Evolutionary conservation across 768 basidiomycete genomes (phyloP).

Genomic region (Clitopilus passeckerianus): DNA sequence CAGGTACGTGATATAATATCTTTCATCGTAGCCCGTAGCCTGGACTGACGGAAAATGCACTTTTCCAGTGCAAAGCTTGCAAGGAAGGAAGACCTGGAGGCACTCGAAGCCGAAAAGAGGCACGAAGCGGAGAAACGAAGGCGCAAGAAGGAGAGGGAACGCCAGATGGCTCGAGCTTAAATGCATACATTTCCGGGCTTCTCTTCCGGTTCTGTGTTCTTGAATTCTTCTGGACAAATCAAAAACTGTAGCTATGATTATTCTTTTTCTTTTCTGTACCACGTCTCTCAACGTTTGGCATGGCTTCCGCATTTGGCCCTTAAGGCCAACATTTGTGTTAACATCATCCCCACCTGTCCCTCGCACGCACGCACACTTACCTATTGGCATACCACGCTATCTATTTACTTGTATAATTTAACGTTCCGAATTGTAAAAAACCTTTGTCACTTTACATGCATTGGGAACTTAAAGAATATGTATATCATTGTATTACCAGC

Average conservation of each 20-base stretch:
- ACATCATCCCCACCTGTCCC: background rate
- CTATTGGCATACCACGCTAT: background rate
- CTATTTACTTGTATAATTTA: background rate
- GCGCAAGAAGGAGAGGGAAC: constrained; percentile 55
- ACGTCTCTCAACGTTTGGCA: background rate
- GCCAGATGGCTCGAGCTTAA: background rate
- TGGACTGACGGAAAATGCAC: background rate
- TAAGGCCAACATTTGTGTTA: too few relatives aligned
- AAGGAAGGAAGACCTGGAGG: constrained; percentile 56
- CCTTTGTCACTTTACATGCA: background rate
- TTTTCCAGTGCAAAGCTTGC: constrained; percentile 53
- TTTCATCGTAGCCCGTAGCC: background rate
- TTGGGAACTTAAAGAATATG: background rate
- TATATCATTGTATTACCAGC: background rate
- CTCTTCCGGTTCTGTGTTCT: background rate
- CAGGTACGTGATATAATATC: constrained; percentile 32
- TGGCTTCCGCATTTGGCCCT: too few relatives aligned
- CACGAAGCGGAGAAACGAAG: constrained; percentile 73
- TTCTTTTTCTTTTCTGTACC: background rate
- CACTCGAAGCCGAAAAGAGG: constrained; percentile 57
- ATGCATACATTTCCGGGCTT: background rate
- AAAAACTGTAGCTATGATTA: background rate
- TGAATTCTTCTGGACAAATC: background rate
- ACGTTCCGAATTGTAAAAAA: background rate
- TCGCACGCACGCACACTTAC: background rate